Base-by-base conservation (phyloP, 2,329 filamentous ascomycete species). In the Rosellinia necatrix region DNA sequence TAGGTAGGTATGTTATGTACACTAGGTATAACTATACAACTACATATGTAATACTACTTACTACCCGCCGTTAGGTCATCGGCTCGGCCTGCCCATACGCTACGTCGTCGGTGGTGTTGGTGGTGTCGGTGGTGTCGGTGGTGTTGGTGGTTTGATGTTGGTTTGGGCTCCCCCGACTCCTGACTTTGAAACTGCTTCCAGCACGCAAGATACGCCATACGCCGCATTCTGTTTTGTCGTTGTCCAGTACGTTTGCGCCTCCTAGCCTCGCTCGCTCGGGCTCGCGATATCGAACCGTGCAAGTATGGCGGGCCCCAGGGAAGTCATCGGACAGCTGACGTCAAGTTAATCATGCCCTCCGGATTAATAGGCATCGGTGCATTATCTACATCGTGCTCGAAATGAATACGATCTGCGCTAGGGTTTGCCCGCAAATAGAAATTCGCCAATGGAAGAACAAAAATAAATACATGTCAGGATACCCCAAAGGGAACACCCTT, bases 381-480 rank as follows among this genome's bases (percentile, higher is more conserved):
- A 32, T 27, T 27, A 46, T 17, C 29, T 34, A 19, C 50, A 37
- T 42, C 47, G 41, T 40, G 43, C n/a, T n/a, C n/a, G n/a, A 22
- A 17, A 52, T 42, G n/a, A 15, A 48, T 50, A 51, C 54, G 58
- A 58, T 58, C 47, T 51, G 22, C 58, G 46, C 56, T 22, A 29
- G 46, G 59, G 42, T 51, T 37, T 6, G 19, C 9, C 44, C 46
- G 37, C 52, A 59, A 59, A 61, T 56, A 56, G 51, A 53, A 56
- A 48, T 50, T 25, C 55, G 38, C 47, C 49, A 37, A 32, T 51
- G 44, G 40, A 35, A 12, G 49, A n/a, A 59, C 49, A 60, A 61
- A 59, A 61, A 59, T 61, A 61, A 59, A n/a, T n/a, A n/a, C n/a
- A n/a, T n/a, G n/a, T n/a, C 53, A 46, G 40, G 42, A 35, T 40